A percentile compares a stretch with the other conserved stretches of the same genome.
phyloP scores from a whole-genome alignment of 2,329 filamentous ascomycete genomes.

The Paracoccidioides lutzii region DNA sequence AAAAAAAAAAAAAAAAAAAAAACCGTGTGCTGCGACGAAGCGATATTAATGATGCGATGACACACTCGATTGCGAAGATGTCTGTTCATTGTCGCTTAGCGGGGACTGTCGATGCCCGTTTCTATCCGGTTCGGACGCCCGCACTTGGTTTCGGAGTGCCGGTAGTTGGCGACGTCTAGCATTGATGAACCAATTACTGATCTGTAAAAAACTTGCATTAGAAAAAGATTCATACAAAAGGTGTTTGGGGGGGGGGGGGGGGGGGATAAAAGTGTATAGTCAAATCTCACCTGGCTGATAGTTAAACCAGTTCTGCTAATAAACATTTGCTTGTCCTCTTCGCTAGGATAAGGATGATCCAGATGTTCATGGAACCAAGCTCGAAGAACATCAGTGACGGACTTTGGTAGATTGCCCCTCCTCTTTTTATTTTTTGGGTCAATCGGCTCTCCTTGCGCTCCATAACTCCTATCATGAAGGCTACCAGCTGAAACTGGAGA shows the following conservation, averaged over 20 bases:
- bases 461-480: slow-evolving; percentile 25
- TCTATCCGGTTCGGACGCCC: slow-evolving; percentile 10
- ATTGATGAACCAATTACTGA: slow-evolving; percentile 44
- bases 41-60: neutral
- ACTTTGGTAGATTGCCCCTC: slow-evolving; percentile 79
- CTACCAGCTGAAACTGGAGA: slow-evolving; percentile 20
- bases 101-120: slow-evolving; percentile 1
- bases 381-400: slow-evolving; percentile 68
- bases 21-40: neutral
- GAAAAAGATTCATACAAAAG: neutral
- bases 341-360: slow-evolving; percentile 71
- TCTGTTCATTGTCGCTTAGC: slow-evolving; percentile 2
- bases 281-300: slow-evolving; percentile 46
- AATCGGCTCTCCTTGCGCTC: slow-evolving; percentile 24
- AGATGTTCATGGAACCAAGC: slow-evolving; percentile 69
- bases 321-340: slow-evolving; percentile 75
- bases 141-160: slow-evolving; percentile 33
- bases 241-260: neutral
- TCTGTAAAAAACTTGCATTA: slow-evolving; percentile 20
- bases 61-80: slow-evolving; percentile 2
- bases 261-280: neutral
- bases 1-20: neutral
- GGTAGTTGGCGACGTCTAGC: slow-evolving; percentile 37
- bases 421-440: slow-evolving; percentile 41
- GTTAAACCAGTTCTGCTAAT: slow-evolving; percentile 64